These are phyloP conservation scores for Cyclotella baltica DNA, from an alignment of 108 stramenopile genomes.

Conservation along the genomic window DNA sequence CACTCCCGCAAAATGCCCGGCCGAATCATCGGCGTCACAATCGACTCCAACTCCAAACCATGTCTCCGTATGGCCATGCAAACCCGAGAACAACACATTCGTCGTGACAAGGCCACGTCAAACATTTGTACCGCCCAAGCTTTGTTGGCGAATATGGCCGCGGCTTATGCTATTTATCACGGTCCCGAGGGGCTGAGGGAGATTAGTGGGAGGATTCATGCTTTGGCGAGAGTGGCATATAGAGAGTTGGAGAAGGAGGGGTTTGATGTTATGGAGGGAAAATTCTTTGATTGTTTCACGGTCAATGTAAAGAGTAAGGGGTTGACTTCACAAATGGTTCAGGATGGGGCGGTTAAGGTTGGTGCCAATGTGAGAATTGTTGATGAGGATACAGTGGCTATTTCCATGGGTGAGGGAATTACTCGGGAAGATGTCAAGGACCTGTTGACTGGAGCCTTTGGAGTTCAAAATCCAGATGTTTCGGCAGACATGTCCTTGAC, in stretches of 20 bases:
- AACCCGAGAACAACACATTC: slow-evolving; percentile 98
- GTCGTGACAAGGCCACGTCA: slow-evolving; percentile 99
- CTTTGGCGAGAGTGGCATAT: slow-evolving; percentile 81
- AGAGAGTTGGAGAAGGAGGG: slow-evolving; percentile 83
- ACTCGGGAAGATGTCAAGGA: slow-evolving; percentile 79
- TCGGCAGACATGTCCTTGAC: slow-evolving; percentile 77
- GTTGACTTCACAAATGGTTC: slow-evolving; percentile 76
- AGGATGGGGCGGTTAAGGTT: slow-evolving; percentile 74
- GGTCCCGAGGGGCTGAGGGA: slow-evolving; percentile 94
- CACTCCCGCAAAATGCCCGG: slow-evolving; percentile 99
- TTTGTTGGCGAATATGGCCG: slow-evolving; percentile 99
- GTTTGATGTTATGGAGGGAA: slow-evolving; percentile 64
- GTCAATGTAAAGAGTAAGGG: slow-evolving; percentile 81
- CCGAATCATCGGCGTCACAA: slow-evolving; percentile 95
- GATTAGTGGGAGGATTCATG: slow-evolving; percentile 92
- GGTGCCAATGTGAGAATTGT: slow-evolving; percentile 95
- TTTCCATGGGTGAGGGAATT: slow-evolving; percentile 96
- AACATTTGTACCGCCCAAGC: slow-evolving; percentile 99
- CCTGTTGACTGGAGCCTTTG: slow-evolving; percentile 83
- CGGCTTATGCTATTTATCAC: slow-evolving; percentile 98
- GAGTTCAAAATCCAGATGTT: slow-evolving; percentile 69
- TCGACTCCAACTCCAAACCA: slow-evolving; percentile 92
- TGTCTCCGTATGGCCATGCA: slow-evolving; percentile 99
- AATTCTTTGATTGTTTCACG: slow-evolving; percentile 97
- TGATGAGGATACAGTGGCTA: slow-evolving; percentile 86